Evolutionary conservation across 768 basidiomycete species (phyloP), one percentile per base, ranked within the genome.

Genomic region (Naematelia aurantialba): DNA sequence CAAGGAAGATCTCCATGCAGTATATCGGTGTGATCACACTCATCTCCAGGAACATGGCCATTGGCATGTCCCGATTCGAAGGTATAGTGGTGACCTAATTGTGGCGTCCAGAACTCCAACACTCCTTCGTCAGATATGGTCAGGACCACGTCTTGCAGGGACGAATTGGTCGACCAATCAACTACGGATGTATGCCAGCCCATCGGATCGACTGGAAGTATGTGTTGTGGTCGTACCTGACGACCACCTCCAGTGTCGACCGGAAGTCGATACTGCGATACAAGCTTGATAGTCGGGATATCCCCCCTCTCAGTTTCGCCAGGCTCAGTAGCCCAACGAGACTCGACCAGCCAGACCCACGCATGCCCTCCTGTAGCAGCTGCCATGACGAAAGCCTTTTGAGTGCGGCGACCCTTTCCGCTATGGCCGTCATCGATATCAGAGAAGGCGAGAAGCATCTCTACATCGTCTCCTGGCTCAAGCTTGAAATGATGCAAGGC

Each of bases 101-200:
- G 84, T 0, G 85, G 85, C 17, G 82, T 81, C 92, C 92, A 97
- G 72, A 92, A 96, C 25, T 85, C 84, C n/a, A 97, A 78, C 58
- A 88, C 87, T 0, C 92, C 92, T 0, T 82, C 78, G 46, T 82
- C 81, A 0, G 88, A 85, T 14, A 96, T 82, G 55, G 89, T 92
- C 34, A 93, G 79, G 10, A 97, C 77, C 39, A 86, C 84, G 68
- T 93, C 91, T 62, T 76, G 75, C 12, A 70, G 50, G 17, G 73
- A 63, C 0, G 67, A 61, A 34, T 70, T 62, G 17, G 55, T 62
- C 27, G 59, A 58, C 76, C 76, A 77, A 34, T 76, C 72, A 12
- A 76, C 61, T 10, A 72, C 65, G 19, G 68, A 68, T 45, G 66
- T 66, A 59, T 74, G 75, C 76, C 76, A 78, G 14, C 75, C 76